A percentile compares a stretch with the other conserved stretches of the same genome.
These are phyloP conservation scores for Leccinum holopus DNA, from an alignment of 1,284 basidiomycete genomes.

Conservation along the genomic window DNA sequence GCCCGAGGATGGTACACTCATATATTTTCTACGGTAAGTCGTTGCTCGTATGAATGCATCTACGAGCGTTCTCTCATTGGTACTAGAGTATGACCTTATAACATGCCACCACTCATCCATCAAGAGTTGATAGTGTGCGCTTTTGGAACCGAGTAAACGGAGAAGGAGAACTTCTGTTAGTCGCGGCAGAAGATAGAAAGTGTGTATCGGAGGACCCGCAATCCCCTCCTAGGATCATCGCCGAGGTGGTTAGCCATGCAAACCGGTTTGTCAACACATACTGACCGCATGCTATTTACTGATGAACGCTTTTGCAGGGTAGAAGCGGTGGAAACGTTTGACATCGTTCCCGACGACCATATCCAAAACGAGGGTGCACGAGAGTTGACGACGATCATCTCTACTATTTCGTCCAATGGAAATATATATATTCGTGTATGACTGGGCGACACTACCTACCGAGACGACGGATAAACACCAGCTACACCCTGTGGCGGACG, in stretches of 20 bases:
- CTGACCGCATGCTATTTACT: neutral
- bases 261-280: constrained; percentile 57
- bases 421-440: constrained; percentile 67
- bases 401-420: constrained; percentile 83
- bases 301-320: neutral
- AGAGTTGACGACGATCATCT: constrained; percentile 59
- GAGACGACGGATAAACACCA: too few relatives aligned
- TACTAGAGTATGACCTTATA: constrained; percentile 68
- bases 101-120: constrained; percentile 69
- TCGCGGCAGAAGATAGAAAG: constrained; percentile 81
- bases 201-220: constrained; percentile 38
- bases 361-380: constrained; percentile 17
- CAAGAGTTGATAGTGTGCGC: constrained; percentile 75
- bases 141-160: constrained; percentile 55
- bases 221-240: constrained; percentile 50
- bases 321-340: constrained; percentile 66
- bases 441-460: constrained; percentile 34
- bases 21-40: constrained; percentile 73
- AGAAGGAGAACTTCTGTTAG: constrained; percentile 67
- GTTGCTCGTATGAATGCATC: neutral
- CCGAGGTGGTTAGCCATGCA: constrained; percentile 65
- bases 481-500: too few relatives aligned
- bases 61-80: constrained; percentile 3
- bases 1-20: constrained; percentile 88
- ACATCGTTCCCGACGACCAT: constrained; percentile 47